Base-by-base conservation (phyloP, 2,329 filamentous ascomycete genomes). In the Ophiostoma novo-ulmi region DNA sequence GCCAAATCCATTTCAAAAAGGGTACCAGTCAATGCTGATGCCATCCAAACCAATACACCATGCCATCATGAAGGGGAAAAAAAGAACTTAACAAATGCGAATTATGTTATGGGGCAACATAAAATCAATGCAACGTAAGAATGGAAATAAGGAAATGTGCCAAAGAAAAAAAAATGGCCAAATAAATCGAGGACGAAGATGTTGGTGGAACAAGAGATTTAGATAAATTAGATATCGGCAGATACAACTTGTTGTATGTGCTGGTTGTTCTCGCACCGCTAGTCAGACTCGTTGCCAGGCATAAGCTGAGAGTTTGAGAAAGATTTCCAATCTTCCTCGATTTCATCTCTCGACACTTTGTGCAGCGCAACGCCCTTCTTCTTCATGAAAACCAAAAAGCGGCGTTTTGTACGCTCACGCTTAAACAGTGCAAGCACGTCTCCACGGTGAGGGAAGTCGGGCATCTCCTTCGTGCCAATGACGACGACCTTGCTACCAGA, bases 361-460 rank as follows among this genome's bases (percentile, higher is more conserved):
- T 79, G 75, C 66, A 85, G 72, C 61, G 75, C 77, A 7, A 86
- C 75, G 0, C 80, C 80, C 76, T 81, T 82, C 73, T 79, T 80
- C 71, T 79, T 78, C 55, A 82, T 79, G 71, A 87, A 85, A 26
- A 76, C 74, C 66, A 87, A 75, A 73, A 88, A 85, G 2, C 85
- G 80, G 71, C 80, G 78, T 78, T 86, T 84, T 5, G 85, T 87
- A 26, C 83, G 79, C 73, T 82, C 80, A 6, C 85, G 77, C 76
- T 85, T 85, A 74, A 88, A 87, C 70, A 80, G 77, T 7, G 82
- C 83, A 73, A 87, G 78, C 2, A 87, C 75, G 63, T 84, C 80
- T 2, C 84, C 83, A 6, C 82, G 77, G 11, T 77, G 77, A 63
- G 79, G 75, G 13, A 77, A 74, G 13, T 76, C 77, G 5, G 76